A percentile compares a stretch with the other conserved stretches of the same genome.
Conservation (phyloP, 129 eudicot genomes). For the Chrysanthemum seticuspe region DNA sequence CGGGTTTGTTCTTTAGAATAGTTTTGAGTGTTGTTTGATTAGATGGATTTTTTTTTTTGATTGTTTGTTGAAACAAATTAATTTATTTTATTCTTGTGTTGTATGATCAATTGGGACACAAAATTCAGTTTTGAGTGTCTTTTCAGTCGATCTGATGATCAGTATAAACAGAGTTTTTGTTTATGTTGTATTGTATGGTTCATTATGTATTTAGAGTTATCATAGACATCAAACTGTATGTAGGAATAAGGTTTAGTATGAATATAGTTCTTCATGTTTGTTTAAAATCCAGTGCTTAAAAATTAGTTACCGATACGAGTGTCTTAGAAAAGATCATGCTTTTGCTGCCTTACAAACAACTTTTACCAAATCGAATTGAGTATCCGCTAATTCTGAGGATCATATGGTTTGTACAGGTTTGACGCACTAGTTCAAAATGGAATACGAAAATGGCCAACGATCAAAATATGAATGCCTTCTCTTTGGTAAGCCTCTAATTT, state of each 20-base stretch:
- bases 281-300: background rate
- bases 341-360: too few relatives aligned
- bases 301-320: background rate
- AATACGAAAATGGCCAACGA: slow-evolving; percentile 30
- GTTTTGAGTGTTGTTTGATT: background rate
- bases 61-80: background rate
- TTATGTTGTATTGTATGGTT: background rate
- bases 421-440: slow-evolving; percentile 38
- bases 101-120: too few relatives aligned
- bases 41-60: background rate
- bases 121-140: background rate
- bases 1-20: background rate
- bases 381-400: background rate
- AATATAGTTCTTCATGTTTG: background rate
- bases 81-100: background rate
- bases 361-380: background rate
- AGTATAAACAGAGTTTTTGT: background rate
- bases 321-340: background rate
- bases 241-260: background rate
- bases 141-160: background rate
- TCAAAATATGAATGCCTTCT: slow-evolving; percentile 87
- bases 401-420: background rate
- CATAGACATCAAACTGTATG: background rate
- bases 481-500: slow-evolving; percentile 57
- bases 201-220: too few relatives aligned